Evolutionary conservation across 78 protist genomes (phyloP).

Genomic region (slime mould (Dictyostelium discoideum)): dicty_2.7 NC_007089.4:568001-568500

Average conservation of each 20-base stretch:
- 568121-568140: neutral
- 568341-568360: too few relatives aligned
- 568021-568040: neutral
- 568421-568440: neutral
- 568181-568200: neutral
- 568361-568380: neutral
- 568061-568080: conserved; percentile 38
- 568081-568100: conserved; percentile 13
- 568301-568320: neutral
- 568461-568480: neutral
- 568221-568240: neutral
- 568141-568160: neutral
- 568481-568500: neutral
- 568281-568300: neutral
- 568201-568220: neutral
- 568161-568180: neutral
- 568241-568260: neutral
- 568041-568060: conserved; percentile 20
- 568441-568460: neutral
- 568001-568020: neutral
- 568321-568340: too few relatives aligned
- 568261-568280: neutral
- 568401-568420: neutral
- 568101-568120: conserved; percentile 4
- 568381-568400: neutral